Percentiles rank a stretch among this genome's conserved stretches.
These are phyloP conservation scores for Fusarium foetens DNA, from an alignment of 2,329 filamentous ascomycete species.

Conservation along the genomic window DNA sequence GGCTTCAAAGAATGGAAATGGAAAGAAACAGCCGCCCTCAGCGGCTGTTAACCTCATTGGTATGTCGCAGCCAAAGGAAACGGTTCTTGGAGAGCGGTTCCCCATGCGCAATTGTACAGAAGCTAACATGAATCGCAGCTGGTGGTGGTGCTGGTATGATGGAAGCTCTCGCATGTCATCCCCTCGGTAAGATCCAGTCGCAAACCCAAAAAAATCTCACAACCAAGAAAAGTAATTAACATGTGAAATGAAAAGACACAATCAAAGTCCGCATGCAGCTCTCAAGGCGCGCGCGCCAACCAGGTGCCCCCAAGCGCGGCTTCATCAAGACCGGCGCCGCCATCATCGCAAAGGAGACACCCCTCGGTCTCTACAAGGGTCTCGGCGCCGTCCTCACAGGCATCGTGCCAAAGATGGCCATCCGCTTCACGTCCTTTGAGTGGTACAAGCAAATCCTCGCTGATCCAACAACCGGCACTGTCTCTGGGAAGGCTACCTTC, in stretches of 20 bases:
- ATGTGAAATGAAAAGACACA: constrained; percentile 69
- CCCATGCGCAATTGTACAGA: neutral
- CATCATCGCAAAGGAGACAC: constrained; percentile 90
- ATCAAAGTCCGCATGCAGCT: constrained; percentile 99
- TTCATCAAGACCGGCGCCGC: constrained; percentile 87
- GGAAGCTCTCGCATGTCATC: constrained; percentile 96
- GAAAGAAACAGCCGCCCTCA: constrained; percentile 79
- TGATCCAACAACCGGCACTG: constrained; percentile 70
- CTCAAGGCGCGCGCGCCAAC: constrained; percentile 82
- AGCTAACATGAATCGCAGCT: constrained; percentile 63
- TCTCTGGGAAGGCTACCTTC: constrained; percentile 77
- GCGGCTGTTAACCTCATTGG: constrained; percentile 92
- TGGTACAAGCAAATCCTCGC: constrained; percentile 88
- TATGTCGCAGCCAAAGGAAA: constrained; percentile 55
- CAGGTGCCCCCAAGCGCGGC: constrained; percentile 86
- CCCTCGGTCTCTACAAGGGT: constrained; percentile 94
- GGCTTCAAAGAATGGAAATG: constrained; percentile 47
- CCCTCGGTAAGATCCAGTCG: constrained; percentile 71
- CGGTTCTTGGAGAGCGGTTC: neutral
- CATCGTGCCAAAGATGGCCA: constrained; percentile 99
- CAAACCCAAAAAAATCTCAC: neutral
- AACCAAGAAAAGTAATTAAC: constrained; percentile 1
- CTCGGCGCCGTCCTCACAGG: constrained; percentile 96
- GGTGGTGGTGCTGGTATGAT: constrained; percentile 99
- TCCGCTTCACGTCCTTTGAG: constrained; percentile 97